Conservation (phyloP, 495 filamentous ascomycete species). For the Tuber borchii region DNA sequence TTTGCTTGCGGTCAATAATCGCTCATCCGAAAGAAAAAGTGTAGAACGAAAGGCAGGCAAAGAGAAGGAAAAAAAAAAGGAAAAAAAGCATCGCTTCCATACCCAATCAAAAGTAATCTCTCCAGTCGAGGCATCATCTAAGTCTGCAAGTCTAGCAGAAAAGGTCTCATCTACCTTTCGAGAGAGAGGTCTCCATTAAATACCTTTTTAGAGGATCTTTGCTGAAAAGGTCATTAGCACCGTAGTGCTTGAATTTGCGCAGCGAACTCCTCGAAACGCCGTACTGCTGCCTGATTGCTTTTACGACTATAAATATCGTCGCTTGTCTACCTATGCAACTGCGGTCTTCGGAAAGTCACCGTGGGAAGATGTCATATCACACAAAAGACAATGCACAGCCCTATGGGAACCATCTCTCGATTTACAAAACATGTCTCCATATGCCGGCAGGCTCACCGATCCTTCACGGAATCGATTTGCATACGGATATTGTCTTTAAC, state of each 20-base stretch:
- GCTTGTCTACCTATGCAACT: neutral
- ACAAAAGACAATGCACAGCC: neutral
- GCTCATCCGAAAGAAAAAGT: neutral
- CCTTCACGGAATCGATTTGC: neutral
- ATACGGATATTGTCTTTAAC: slow-evolving; percentile 1
- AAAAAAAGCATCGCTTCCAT: neutral
- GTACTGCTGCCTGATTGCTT: neutral
- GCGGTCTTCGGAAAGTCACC: neutral
- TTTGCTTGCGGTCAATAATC: neutral
- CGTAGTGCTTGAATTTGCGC: neutral
- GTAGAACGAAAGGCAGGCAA: neutral
- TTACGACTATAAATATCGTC: neutral
- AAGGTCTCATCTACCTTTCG: neutral
- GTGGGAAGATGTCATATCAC: neutral
- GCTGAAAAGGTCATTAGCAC: neutral
- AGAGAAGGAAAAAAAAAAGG: neutral
- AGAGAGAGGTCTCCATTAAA: neutral
- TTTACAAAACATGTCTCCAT: neutral
- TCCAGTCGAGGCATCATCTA: neutral
- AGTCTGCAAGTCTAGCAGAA: neutral
- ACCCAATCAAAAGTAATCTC: neutral
- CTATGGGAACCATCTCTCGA: slow-evolving; percentile 1
- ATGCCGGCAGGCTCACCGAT: neutral
- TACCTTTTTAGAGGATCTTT: neutral
- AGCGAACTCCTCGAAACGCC: neutral